These are phyloP conservation scores for Didymella glomerata DNA, from an alignment of 2,329 filamentous ascomycete species.

Conservation along the genomic window DNA sequence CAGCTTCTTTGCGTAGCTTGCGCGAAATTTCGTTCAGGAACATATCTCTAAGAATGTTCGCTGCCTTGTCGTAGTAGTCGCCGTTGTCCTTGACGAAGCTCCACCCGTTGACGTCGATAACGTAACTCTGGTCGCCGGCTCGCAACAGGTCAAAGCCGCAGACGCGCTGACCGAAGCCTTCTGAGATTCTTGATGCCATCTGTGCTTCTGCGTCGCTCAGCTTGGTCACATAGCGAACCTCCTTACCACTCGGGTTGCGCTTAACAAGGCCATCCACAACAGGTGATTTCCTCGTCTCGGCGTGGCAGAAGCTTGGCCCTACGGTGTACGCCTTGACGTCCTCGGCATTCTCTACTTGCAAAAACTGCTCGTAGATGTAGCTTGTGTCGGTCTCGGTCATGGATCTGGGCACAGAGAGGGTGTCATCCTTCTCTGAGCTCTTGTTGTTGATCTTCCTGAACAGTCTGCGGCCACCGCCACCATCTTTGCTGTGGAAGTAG, in stretches of 20 bases:
- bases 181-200: constrained; percentile 89
- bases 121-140: constrained; percentile 88
- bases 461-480: constrained; percentile 87
- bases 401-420: constrained; percentile 77
- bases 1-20: constrained; percentile 57
- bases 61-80: constrained; percentile 93
- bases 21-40: constrained; percentile 82
- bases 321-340: constrained; percentile 99
- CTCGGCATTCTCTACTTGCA: constrained; percentile 95
- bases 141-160: constrained; percentile 95
- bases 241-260: constrained; percentile 96
- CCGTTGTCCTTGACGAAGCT: constrained; percentile 99
- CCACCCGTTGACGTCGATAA: constrained; percentile 99
- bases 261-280: constrained; percentile 96
- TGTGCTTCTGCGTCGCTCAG: constrained; percentile 80
- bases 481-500: constrained; percentile 87
- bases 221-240: constrained; percentile 92
- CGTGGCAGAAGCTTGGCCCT: constrained; percentile 90
- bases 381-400: constrained; percentile 83
- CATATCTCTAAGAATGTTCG: constrained; percentile 84
- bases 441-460: constrained; percentile 99
- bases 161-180: constrained; percentile 90
- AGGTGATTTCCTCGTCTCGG: constrained; percentile 95
- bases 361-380: constrained; percentile 97
- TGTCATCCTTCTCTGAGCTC: constrained; percentile 90